These are phyloP conservation scores for Epichloe bromicola DNA, from an alignment of 2,329 filamentous ascomycete species.

Conservation along the genomic window DNA sequence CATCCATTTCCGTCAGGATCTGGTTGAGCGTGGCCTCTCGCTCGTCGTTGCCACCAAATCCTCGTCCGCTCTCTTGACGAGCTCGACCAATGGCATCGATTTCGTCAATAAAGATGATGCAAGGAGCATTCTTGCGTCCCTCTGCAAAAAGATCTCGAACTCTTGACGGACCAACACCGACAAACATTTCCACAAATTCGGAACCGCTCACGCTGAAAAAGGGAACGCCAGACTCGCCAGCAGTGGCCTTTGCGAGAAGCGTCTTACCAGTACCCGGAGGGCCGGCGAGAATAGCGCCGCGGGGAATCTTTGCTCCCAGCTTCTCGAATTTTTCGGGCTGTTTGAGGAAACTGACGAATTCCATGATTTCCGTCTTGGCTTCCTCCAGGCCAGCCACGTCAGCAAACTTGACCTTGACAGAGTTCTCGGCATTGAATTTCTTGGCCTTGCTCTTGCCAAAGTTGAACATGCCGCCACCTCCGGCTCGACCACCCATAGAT, in stretches of 20 bases:
- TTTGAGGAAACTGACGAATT: slow-evolving; percentile 95
- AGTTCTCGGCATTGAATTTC: slow-evolving; percentile 93
- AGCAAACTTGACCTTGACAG: slow-evolving; percentile 91
- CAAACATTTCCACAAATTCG: slow-evolving; percentile 99
- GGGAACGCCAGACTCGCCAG: slow-evolving; percentile 89
- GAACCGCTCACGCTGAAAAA: slow-evolving; percentile 98
- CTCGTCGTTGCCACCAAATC: slow-evolving; percentile 86
- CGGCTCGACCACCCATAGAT: slow-evolving; percentile 55
- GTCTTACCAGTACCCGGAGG: slow-evolving; percentile 98
- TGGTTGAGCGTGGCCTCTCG: slow-evolving; percentile 95
- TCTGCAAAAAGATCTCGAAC: slow-evolving; percentile 91
- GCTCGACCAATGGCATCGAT: slow-evolving; percentile 96
- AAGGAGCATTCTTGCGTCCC: slow-evolving; percentile 89
- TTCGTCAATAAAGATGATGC: slow-evolving; percentile 99
- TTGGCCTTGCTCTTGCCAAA: slow-evolving; percentile 94
- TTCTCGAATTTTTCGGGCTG: slow-evolving; percentile 85
- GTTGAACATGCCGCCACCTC: slow-evolving; percentile 72
- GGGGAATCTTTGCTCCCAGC: slow-evolving; percentile 92
- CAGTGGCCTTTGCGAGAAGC: slow-evolving; percentile 89
- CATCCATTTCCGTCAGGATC: slow-evolving; percentile 98
- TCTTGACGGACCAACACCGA: slow-evolving; percentile 91
- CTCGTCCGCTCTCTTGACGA: slow-evolving; percentile 58
- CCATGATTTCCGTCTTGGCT: slow-evolving; percentile 97
- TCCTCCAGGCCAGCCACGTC: slow-evolving; percentile 98
- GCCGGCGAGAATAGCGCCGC: slow-evolving; percentile 92